phyloP scores from a whole-genome alignment of 768 basidiomycete genomes.

The Tylopilus subfusipes region DNA sequence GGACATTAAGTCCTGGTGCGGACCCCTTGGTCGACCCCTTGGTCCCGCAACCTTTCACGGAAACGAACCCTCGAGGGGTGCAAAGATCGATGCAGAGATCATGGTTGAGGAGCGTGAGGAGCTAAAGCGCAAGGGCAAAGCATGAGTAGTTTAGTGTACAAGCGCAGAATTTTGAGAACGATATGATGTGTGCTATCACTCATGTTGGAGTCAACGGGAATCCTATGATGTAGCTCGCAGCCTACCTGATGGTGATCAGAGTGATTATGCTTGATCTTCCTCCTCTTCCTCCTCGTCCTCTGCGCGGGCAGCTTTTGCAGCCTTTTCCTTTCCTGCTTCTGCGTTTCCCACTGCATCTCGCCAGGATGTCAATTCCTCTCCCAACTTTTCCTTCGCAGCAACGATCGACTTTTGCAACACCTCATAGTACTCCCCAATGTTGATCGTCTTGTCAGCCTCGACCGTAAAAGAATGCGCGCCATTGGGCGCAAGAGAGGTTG shows the following conservation, averaged over 20 bases:
- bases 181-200: not conserved
- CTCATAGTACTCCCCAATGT: conserved; percentile 42
- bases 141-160: conserved; percentile 11
- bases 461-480: conserved; percentile 27
- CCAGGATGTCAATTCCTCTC: conserved; percentile 71
- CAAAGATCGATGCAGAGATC: conserved; percentile 55
- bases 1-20: conserved; percentile 27
- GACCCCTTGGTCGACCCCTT: conserved; percentile 43
- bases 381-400: conserved; percentile 51
- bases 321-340: conserved; percentile 60
- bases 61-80: conserved; percentile 55
- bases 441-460: conserved; percentile 15
- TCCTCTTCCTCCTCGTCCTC: conserved; percentile 48
- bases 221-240: not conserved
- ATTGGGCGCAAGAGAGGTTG: conserved; percentile 20
- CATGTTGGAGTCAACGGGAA: not conserved
- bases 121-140: conserved; percentile 43
- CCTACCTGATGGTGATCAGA: not conserved
- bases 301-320: conserved; percentile 37
- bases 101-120: conserved; percentile 49
- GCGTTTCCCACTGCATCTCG: conserved; percentile 65
- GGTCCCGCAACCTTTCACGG: conserved; percentile 50
- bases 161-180: not conserved
- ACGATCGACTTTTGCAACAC: conserved; percentile 47
- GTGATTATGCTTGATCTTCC: conserved; percentile 25